Evolutionary conservation across 257 asterid species (phyloP).

Genomic region (Plantago elongata): DNA sequence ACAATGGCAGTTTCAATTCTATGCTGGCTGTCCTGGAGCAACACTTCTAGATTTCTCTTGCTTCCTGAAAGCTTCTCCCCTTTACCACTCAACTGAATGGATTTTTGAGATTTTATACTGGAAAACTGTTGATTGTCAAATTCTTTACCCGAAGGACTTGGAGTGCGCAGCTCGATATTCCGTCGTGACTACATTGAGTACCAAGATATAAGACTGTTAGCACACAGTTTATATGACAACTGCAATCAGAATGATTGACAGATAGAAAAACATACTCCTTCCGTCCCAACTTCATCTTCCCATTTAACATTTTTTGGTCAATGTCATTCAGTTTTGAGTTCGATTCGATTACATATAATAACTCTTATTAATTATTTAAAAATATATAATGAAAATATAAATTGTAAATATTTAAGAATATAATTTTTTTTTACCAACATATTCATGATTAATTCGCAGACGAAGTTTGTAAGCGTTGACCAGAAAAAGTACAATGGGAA

Average conservation of each 20-base stretch:
- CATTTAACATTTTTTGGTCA: too few relatives aligned
- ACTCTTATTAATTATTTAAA: too few relatives aligned
- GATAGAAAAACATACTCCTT: slow-evolving; percentile 11
- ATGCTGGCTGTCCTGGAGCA: slow-evolving; percentile 39
- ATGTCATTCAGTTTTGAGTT: too few relatives aligned
- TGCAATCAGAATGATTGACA: slow-evolving; percentile 16
- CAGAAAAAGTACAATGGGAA: too few relatives aligned
- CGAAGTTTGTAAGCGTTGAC: too few relatives aligned
- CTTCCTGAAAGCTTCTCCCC: slow-evolving; percentile 29
- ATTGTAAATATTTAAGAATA: too few relatives aligned
- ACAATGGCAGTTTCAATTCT: slow-evolving; percentile 23
- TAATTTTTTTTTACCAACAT: too few relatives aligned
- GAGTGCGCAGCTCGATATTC: slow-evolving; percentile 39
- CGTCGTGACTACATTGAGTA: slow-evolving; percentile 29
- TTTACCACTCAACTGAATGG: slow-evolving; percentile 31
- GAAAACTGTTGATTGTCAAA: slow-evolving; percentile 22
- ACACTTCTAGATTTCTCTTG: slow-evolving; percentile 47
- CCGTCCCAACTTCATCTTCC: too few relatives aligned
- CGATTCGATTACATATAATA: too few relatives aligned
- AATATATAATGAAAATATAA: too few relatives aligned
- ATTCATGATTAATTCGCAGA: too few relatives aligned
- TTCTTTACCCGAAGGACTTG: slow-evolving; percentile 39
- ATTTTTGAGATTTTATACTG: slow-evolving; percentile 31
- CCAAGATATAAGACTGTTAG: slow-evolving; percentile 20
- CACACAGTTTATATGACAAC: slow-evolving; percentile 1